Evolutionary conservation across 2,329 filamentous ascomycete species (phyloP).

Genomic region (Penicillium sp.): DNA sequence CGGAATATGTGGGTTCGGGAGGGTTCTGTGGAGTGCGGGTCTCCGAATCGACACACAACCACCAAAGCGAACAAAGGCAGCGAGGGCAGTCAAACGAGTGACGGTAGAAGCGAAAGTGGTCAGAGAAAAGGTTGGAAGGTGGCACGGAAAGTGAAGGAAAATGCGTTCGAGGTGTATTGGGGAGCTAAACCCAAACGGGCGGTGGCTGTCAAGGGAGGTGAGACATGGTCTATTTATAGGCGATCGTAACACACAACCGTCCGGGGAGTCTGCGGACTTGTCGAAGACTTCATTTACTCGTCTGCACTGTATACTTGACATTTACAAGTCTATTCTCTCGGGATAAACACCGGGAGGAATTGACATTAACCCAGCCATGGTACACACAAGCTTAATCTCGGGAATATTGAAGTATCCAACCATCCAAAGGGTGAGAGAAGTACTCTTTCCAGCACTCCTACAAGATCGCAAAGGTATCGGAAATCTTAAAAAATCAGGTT

Average conservation of each 20-base stretch:
- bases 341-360: not conserved
- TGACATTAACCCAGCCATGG: not conserved
- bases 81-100: slow-evolving; percentile 12
- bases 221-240: slow-evolving; percentile 27
- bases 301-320: not conserved
- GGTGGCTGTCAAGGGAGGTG: slow-evolving; percentile 12
- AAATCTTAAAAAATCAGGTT: not conserved
- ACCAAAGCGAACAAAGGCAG: slow-evolving; percentile 2
- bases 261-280: too few relatives aligned
- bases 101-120: slow-evolving; percentile 12
- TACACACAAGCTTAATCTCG: not conserved
- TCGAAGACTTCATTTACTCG: not conserved
- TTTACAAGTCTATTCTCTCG: not conserved
- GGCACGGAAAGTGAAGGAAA: not conserved
- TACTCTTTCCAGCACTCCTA: not conserved
- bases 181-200: slow-evolving; percentile 21
- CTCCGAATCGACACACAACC: not conserved
- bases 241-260: not conserved
- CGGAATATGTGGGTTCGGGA: slow-evolving; percentile 7
- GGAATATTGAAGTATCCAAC: not conserved
- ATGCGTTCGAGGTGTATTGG: slow-evolving; percentile 19
- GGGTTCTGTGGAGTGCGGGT: not conserved
- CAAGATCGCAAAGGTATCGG: not conserved
- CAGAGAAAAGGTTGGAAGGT: not conserved
- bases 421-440: not conserved